Conservation (phyloP, 2,329 filamentous ascomycete species). For the Mycocentrospora acerina region DNA sequence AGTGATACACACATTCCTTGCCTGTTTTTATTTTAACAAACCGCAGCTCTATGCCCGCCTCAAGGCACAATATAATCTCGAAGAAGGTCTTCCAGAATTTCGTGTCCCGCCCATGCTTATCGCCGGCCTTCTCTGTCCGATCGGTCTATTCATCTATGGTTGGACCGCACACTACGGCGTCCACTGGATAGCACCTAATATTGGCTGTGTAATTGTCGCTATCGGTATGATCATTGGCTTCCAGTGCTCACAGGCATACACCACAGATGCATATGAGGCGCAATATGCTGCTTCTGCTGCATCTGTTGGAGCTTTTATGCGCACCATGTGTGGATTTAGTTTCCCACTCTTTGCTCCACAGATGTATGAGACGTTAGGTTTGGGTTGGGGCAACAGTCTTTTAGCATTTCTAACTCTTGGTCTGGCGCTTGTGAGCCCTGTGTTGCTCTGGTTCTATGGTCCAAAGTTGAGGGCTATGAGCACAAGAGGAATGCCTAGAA, state of each 20-base stretch:
- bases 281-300: slow-evolving; percentile 50
- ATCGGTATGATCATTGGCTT: slow-evolving; percentile 55
- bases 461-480: slow-evolving; percentile 31
- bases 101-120: slow-evolving; percentile 58
- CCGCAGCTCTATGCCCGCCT: slow-evolving; percentile 26
- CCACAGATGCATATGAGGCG: slow-evolving; percentile 63
- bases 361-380: slow-evolving; percentile 60
- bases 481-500: slow-evolving; percentile 14
- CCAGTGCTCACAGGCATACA: slow-evolving; percentile 62
- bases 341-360: slow-evolving; percentile 58
- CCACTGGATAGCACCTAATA: slow-evolving; percentile 59
- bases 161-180: slow-evolving; percentile 57
- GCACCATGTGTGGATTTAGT: slow-evolving; percentile 56
- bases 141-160: slow-evolving; percentile 54
- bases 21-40: not conserved
- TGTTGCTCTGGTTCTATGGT: slow-evolving; percentile 47
- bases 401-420: slow-evolving; percentile 54
- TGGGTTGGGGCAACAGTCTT: slow-evolving; percentile 61
- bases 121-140: slow-evolving; percentile 53
- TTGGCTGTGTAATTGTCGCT: slow-evolving; percentile 54
- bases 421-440: slow-evolving; percentile 52
- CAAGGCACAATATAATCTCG: slow-evolving; percentile 23
- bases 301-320: slow-evolving; percentile 61
- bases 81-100: slow-evolving; percentile 44
- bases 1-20: slow-evolving; percentile 1